Base-by-base conservation (phyloP, 2,329 filamentous ascomycete species). In the Tolypocladium inflatum region DNA sequence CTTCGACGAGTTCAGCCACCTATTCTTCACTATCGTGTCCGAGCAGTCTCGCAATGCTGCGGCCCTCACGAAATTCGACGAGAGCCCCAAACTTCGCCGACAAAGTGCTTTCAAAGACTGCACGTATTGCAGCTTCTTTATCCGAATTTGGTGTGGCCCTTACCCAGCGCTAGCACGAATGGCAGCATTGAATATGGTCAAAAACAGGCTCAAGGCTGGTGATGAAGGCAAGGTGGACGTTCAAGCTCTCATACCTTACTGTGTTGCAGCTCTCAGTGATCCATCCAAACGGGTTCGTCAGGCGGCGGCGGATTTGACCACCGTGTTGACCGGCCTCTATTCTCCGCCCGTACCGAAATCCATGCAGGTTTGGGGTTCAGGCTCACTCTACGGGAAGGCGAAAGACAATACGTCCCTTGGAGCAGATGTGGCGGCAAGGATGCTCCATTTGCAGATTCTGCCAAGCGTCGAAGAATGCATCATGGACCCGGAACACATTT, bases 381-480 rank as follows among this genome's bases (percentile, higher is more conserved):
- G 79, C 33, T 71, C 75, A 17, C 72, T 96, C 0, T 95, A 95
- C 67, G 85, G 84, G 6, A 73, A 78, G 53, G 74, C 56, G 9
- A 60, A 61, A 26, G 63, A 74, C 7, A 74, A 73, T 35, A 75
- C 80, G 52, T 83, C 82, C 77, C 76, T 95, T 57, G 72, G 81
- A 4, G 67, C 75, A 1, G 80, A 85, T 30, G 80, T 87, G 57
- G 75, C 76, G 2, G 75, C 80, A 50, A 85, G 83, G 59, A 72
- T 95, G 23, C 67, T 94, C 1, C 79, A 83, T 23, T 78, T 83
- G 23, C 78, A 88, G 42, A 73, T 97, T n/a, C 71, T 90, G 23
- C 90, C 90, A 0, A 83, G 81, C 2, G 74, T 96, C 11, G 92
- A 97, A 71, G 94, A 97, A 71, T 95, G 88, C 66, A 80, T 93